Evolutionary conservation across 768 basidiomycete species (phyloP).

Genomic region (Ramaria rubella): DNA sequence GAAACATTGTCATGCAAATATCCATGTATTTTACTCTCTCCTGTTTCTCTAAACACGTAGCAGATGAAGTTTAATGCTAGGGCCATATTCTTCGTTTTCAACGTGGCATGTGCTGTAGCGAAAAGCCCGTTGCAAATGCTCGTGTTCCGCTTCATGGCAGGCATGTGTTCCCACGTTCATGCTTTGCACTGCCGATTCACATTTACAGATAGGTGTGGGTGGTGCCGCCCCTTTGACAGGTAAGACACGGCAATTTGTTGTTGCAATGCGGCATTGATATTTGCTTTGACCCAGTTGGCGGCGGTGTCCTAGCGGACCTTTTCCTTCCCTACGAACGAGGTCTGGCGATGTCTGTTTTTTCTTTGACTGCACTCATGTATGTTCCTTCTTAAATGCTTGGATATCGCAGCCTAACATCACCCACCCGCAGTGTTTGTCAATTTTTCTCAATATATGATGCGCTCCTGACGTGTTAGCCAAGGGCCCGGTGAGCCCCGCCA

Average conservation of each 20-base stretch:
- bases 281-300: background rate
- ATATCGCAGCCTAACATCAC: background rate
- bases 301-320: background rate
- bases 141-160: background rate
- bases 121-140: background rate
- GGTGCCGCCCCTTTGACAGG: background rate
- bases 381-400: background rate
- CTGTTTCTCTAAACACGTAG: no score
- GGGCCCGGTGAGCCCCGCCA: background rate
- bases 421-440: background rate
- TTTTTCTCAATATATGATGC: background rate
- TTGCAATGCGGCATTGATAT: background rate
- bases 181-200: background rate
- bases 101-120: background rate
- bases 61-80: background rate
- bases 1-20: background rate
- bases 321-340: background rate
- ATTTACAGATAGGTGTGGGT: background rate
- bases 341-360: background rate
- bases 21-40: background rate
- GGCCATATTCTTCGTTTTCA: background rate
- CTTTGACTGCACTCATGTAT: background rate
- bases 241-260: background rate
- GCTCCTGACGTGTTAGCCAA: background rate
- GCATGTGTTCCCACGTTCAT: background rate